These are phyloP conservation scores for Globisporangium uncinulatum DNA, from an alignment of 352 stramenopile genomes.

Conservation along the genomic window DNA sequence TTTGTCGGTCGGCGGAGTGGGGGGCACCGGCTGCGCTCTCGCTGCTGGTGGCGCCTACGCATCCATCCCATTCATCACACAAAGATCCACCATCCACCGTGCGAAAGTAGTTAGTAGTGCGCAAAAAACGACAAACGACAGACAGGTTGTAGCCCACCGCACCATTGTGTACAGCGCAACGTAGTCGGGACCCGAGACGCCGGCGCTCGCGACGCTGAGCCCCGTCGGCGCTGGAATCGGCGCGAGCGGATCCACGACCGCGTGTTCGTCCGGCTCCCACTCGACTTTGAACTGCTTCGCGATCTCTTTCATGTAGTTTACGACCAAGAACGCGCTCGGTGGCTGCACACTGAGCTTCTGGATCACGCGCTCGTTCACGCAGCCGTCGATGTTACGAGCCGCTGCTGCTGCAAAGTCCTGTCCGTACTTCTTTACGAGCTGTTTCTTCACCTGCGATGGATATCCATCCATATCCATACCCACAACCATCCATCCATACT, in stretches of 20 bases:
- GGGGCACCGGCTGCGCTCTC: constrained; percentile 37
- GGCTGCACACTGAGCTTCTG: constrained; percentile 93
- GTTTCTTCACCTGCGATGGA: constrained; percentile 60
- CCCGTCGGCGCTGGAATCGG: constrained; percentile 90
- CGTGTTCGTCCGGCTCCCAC: constrained; percentile 84
- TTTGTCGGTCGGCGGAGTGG: constrained; percentile 29
- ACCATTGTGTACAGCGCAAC: constrained; percentile 67
- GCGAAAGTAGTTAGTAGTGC: neutral
- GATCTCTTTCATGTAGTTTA: constrained; percentile 96
- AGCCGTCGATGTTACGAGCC: constrained; percentile 82
- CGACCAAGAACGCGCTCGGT: constrained; percentile 91
- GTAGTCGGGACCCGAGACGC: constrained; percentile 81
- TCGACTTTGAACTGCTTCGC: constrained; percentile 93
- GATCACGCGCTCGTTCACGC: constrained; percentile 90
- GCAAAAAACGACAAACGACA: neutral
- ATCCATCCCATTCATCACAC: no score
- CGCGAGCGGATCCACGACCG: constrained; percentile 71
- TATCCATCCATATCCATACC: neutral
- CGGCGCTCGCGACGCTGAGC: constrained; percentile 66
- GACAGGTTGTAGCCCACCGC: constrained; percentile 4
- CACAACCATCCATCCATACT: neutral
- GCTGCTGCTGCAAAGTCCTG: constrained; percentile 84
- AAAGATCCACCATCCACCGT: neutral
- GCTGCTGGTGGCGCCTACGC: constrained; percentile 36
- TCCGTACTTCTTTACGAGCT: constrained; percentile 86